Conservation (phyloP, 352 stramenopile species). For the Phytophthora pinifolia region DNA sequence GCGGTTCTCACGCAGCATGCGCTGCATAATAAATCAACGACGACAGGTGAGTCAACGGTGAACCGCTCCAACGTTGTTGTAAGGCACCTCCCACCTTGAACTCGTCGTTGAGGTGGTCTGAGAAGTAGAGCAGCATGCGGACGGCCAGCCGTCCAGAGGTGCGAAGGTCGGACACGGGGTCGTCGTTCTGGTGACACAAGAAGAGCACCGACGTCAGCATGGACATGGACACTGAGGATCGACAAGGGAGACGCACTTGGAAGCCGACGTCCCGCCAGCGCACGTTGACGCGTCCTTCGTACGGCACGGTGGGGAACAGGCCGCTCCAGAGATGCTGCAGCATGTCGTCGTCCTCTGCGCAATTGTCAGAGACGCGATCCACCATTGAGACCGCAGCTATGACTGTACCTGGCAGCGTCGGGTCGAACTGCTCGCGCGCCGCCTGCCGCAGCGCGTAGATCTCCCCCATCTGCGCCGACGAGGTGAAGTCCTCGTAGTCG, state of each 20-base stretch:
- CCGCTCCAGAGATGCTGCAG: slow-evolving; percentile 65
- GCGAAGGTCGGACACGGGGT: slow-evolving; percentile 60
- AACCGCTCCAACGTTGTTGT: background rate
- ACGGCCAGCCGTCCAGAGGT: slow-evolving; percentile 58
- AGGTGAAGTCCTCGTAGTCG: slow-evolving; percentile 71
- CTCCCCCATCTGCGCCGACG: slow-evolving; percentile 57
- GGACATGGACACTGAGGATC: too few species aligned
- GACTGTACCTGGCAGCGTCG: slow-evolving; percentile 34
- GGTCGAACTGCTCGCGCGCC: slow-evolving; percentile 59
- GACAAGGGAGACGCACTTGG: slow-evolving; percentile 35
- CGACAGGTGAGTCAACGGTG: slow-evolving; percentile 5
- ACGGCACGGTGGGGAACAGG: slow-evolving; percentile 62
- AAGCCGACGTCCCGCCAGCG: slow-evolving; percentile 70
- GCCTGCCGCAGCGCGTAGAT: slow-evolving; percentile 62
- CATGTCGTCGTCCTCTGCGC: slow-evolving; percentile 59
- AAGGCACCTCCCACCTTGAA: slow-evolving; percentile 43
- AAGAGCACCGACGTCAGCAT: slow-evolving; percentile 2
- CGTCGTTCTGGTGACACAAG: slow-evolving; percentile 43
- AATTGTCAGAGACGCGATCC: background rate
- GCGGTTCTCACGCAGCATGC: slow-evolving; percentile 68
- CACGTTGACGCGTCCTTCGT: slow-evolving; percentile 62
- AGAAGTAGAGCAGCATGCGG: slow-evolving; percentile 69
- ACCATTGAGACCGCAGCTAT: background rate
- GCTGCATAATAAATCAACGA: slow-evolving; percentile 28
- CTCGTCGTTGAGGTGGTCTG: slow-evolving; percentile 66